Evolutionary conservation across 2,329 filamentous ascomycete genomes (phyloP).

Genomic region (Claviceps cyperi): DNA sequence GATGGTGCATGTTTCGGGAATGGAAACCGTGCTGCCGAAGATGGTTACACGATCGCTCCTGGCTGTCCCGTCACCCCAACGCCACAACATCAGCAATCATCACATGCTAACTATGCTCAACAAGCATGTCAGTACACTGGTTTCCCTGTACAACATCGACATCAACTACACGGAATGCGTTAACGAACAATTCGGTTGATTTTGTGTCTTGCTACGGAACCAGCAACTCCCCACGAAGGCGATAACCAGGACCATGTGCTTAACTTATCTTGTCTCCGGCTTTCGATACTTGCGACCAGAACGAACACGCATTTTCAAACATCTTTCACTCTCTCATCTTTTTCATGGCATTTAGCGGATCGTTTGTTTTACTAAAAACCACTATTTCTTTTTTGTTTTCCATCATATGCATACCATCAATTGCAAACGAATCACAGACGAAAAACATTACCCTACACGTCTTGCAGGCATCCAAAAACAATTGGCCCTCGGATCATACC

Average conservation of each 20-base stretch:
- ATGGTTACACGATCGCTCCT: slow-evolving; percentile 32
- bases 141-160: slow-evolving; percentile 24
- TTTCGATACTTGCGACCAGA: not conserved
- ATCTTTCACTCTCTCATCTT: slow-evolving; percentile 14
- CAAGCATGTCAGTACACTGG: slow-evolving; percentile 20
- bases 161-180: slow-evolving; percentile 17
- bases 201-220: not conserved
- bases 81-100: slow-evolving; percentile 20
- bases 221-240: not conserved
- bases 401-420: not conserved
- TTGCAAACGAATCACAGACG: slow-evolving; percentile 10
- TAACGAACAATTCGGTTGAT: slow-evolving; percentile 26
- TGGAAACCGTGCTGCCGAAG: slow-evolving; percentile 25
- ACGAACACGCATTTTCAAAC: not conserved
- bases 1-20: slow-evolving; percentile 46
- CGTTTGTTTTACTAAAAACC: slow-evolving; percentile 14
- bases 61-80: slow-evolving; percentile 50
- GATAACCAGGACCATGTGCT: too few species aligned
- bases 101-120: slow-evolving; percentile 18
- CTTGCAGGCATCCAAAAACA: slow-evolving; percentile 24
- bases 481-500: slow-evolving; percentile 25
- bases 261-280: slow-evolving; percentile 4
- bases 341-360: slow-evolving; percentile 34
- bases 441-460: slow-evolving; percentile 18
- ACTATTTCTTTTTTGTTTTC: slow-evolving; percentile 10